A percentile compares a stretch with the other conserved stretches of the same genome.
phyloP scores from a whole-genome alignment of 148 eudicot genomes.

The Silene uniflora region DNA sequence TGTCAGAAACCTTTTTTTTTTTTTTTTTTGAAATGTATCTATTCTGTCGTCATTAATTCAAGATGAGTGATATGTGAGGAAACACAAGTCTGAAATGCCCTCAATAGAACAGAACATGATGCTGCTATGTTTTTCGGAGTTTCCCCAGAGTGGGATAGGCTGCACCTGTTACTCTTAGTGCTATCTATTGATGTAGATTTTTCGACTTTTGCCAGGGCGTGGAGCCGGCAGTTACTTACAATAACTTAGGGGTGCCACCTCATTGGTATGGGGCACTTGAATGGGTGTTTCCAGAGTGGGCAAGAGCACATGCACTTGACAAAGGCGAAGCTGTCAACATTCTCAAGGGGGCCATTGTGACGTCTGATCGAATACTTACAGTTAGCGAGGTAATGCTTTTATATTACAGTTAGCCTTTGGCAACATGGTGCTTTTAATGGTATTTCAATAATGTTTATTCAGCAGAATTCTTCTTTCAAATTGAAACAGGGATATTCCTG shows the following conservation, averaged over 20 bases:
- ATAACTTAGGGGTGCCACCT: constrained; percentile 75
- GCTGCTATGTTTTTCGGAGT: background rate
- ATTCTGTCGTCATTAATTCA: background rate
- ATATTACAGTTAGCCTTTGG: no score
- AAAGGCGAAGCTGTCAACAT: constrained; percentile 95
- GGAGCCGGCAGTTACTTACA: constrained; percentile 82
- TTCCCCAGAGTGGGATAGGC: background rate
- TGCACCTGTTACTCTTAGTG: background rate
- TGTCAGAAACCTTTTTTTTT: background rate
- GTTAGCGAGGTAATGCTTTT: constrained; percentile 71
- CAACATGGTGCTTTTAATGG: no score
- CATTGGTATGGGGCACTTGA: constrained; percentile 90
- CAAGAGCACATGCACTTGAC: constrained; percentile 93
- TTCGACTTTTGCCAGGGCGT: constrained; percentile 60
- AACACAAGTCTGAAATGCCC: background rate
- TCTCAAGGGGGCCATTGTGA: constrained; percentile 89
- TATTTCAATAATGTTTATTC: background rate
- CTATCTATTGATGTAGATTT: constrained; percentile 3
- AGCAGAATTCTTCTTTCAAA: background rate
- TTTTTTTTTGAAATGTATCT: background rate
- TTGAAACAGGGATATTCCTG: constrained; percentile 80
- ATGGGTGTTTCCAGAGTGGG: constrained; percentile 98
- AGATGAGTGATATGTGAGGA: background rate
- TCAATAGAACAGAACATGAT: background rate
- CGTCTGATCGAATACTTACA: constrained; percentile 87